Base-by-base conservation (phyloP, 768 basidiomycete genomes). In the Agrocybe praecox region DNA sequence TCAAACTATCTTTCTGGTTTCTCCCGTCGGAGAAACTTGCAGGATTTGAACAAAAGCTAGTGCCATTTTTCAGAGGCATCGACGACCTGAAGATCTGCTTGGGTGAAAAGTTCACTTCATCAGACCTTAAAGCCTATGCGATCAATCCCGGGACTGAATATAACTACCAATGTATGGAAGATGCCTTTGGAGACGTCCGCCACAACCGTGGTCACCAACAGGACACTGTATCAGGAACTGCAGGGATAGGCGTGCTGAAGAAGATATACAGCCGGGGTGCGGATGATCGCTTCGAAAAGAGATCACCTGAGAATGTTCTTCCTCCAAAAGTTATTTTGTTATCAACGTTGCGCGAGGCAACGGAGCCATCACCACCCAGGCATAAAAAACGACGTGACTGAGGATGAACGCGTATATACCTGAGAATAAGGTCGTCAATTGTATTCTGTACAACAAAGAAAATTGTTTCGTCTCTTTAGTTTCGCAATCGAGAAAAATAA, bases 41-140 rank as follows among this genome's bases (percentile, higher is more conserved):
- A 29, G 47, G 56, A 7, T 68, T 72, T 48, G 50, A 57, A 21
- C 62, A 64, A 32, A 67, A 68, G 34, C 62, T 72, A 19, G 42
- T 18, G 6, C 64, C 66, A 2, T 67, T 71, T 34, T 69, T 69
- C 58, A 69, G 65, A 55, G 62, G 63, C 24, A 57, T 65, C n/a
- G 58, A 67, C 32, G 65, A 62, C 7, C 33, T 72, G 12, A 66
- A 65, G n/a, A 59, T 57, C 26, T 68, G 66, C 1, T 50, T 73
- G 18, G 66, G 66, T 10, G 68, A 69, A 52, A 67, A 64, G 47
- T 63, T 69, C 29, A 69, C 64, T 34, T 68, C 69, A 17, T 58
- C 61, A 29, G 65, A 73, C 47, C 58, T 69, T 23, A 57, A 62
- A 45, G 46, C 65, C 9, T 51, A 40, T 43, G 10, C 49, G 1